Evolutionary conservation across 129 eudicot genomes (phyloP), one percentile per base, ranked within the genome.

Genomic region (Deinandra increscens): DNA sequence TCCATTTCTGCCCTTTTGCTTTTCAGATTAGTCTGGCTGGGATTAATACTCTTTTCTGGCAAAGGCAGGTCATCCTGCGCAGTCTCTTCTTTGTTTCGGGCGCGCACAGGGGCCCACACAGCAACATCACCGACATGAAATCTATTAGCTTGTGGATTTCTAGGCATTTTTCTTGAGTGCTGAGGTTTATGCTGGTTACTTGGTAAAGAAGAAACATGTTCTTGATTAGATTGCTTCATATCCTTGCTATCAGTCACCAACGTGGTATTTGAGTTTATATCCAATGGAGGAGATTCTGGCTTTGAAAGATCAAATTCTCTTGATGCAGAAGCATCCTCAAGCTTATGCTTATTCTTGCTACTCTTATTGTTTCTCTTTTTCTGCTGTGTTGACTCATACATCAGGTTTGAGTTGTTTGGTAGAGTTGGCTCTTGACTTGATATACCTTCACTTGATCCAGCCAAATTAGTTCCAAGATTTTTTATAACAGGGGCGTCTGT

Each of bases 1-100:
- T 89, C 99, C 85, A 93, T 89, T 82, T 93, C 99, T 39, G 99
- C 99, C 81, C 97, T 88, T 82, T 80, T 93, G 83, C 83, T 86
- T 77, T 87, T 89, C 20, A 75, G 66, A 73, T 79, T 89, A 81
- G 55, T 77, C 69, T 81, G 95, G 6, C 60, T 87, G 7, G 70
- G 12, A 74, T 64, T 71, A 64, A 64, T 66, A 22, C 48, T 64
- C 71, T 75, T 85, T 53, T 70, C 74, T 33, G 85, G 58, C 44
- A 75, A 9, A 54, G 74, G 26, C 67, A 69, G 78, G 48, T 71
- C 65, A 63, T 85, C 90, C 39, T 70, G 80, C n/a, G 20, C 29
- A 62, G 60, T 80, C 71, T 83, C 91, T 60, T 66, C 78, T 71
- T 80, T 89, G 79, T 69, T 29, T 17, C 29, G 64, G 64, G 19